These are phyloP conservation scores for Fusarium devonianum DNA, from an alignment of 2,329 filamentous ascomycete species.

Conservation along the genomic window DNA sequence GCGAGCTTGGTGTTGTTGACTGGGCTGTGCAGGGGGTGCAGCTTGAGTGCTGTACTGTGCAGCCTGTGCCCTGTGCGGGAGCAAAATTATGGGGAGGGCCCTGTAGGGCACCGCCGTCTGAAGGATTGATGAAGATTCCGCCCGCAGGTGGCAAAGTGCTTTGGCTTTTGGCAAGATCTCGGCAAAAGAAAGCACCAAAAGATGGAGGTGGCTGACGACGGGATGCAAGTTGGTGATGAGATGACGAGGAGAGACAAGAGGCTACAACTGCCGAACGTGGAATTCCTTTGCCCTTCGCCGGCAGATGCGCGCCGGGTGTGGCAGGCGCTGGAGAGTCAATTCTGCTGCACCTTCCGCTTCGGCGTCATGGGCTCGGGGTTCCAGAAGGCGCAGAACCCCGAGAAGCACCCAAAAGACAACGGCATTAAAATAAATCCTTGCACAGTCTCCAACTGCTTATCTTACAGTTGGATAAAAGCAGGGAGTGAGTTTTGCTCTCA, in stretches of 20 bases:
- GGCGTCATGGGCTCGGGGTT: conserved; percentile 11
- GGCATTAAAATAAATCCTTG: not conserved
- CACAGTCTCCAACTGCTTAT: not conserved
- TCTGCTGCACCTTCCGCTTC: not conserved
- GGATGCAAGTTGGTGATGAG: not conserved
- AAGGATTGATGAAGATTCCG: conserved; percentile 1
- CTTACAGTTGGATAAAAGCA: not conserved
- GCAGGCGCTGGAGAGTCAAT: conserved; percentile 1
- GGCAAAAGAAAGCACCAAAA: conserved; percentile 1
- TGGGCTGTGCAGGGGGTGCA: not conserved
- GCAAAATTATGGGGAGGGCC: not conserved
- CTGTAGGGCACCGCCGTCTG: not conserved
- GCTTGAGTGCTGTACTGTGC: not conserved
- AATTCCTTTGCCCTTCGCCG: not conserved
- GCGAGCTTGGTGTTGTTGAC: conserved; percentile 4
- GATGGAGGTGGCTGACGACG: not conserved
- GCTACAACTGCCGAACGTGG: not conserved
- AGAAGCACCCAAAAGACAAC: not conserved
- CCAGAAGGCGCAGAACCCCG: conserved; percentile 26
- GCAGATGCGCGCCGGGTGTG: not conserved
- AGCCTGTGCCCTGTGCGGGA: conserved; percentile 17
- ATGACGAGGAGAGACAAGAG: not conserved
- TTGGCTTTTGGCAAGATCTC: not conserved
- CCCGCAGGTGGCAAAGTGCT: not conserved
- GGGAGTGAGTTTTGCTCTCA: too few species aligned